Conservation (phyloP, 495 filamentous ascomycete genomes). For the Penicillium robsamsonii region DNA sequence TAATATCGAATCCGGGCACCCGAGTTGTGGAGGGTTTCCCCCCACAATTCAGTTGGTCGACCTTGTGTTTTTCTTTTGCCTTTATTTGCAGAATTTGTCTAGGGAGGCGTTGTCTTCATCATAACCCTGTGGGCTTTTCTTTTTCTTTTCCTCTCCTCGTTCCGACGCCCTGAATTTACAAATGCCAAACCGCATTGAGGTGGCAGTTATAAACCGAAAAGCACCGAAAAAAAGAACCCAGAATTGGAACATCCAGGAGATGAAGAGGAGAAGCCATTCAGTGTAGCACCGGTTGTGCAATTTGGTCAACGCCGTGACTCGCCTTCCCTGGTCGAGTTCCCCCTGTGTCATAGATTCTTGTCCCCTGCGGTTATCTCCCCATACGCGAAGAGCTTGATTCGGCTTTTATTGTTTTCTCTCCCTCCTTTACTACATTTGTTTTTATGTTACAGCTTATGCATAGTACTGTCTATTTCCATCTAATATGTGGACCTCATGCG, state of each 20-base stretch:
- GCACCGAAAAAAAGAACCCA: constrained; percentile 15
- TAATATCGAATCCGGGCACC: constrained; percentile 43
- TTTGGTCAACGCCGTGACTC: constrained; percentile 14
- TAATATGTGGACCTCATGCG: constrained; percentile 7
- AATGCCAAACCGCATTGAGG: constrained; percentile 26
- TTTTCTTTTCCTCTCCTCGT: constrained; percentile 28
- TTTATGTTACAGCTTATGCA: constrained; percentile 41
- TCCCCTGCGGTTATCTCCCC: constrained; percentile 32
- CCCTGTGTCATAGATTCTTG: constrained; percentile 33
- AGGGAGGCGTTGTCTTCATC: constrained; percentile 53
- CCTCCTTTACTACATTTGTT: constrained; percentile 24
- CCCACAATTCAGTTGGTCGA: constrained; percentile 42
- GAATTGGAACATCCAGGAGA: constrained; percentile 1
- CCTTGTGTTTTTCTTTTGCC: constrained; percentile 36
- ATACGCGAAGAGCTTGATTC: constrained; percentile 27
- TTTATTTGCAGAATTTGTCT: constrained; percentile 52
- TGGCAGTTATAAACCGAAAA: constrained; percentile 31
- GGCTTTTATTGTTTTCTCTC: constrained; percentile 22
- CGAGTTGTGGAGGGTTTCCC: constrained; percentile 38
- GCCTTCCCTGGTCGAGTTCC: constrained; percentile 12
- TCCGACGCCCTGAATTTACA: constrained; percentile 26
- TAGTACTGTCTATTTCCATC: constrained; percentile 26
- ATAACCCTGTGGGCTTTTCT: constrained; percentile 49
- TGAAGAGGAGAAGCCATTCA: constrained; percentile 18
- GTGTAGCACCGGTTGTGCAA: constrained; percentile 19